Evolutionary conservation across 192 early-diverging fungal genomes (phyloP).

Genomic region (Coemansia sp.): DNA sequence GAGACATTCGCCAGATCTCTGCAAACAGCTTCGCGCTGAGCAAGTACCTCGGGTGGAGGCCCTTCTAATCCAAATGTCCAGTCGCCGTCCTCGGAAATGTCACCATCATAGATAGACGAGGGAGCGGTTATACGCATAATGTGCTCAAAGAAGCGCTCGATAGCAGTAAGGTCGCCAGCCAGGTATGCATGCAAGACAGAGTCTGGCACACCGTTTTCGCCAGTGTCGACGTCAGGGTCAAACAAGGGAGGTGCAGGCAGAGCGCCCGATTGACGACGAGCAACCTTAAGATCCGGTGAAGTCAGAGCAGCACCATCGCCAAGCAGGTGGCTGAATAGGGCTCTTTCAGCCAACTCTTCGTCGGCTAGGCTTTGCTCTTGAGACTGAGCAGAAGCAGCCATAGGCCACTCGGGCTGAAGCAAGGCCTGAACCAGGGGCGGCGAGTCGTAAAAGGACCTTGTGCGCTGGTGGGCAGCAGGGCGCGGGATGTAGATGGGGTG

Average conservation of each 20-base stretch:
- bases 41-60: constrained; percentile 33
- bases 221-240: constrained; percentile 30
- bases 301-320: constrained; percentile 48
- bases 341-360: constrained; percentile 30
- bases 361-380: constrained; percentile 15
- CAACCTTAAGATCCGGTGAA: constrained; percentile 16
- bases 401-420: constrained; percentile 17
- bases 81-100: constrained; percentile 42
- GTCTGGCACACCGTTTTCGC: constrained; percentile 43
- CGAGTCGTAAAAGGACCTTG: constrained; percentile 34
- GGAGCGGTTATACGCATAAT: constrained; percentile 47
- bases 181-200: constrained; percentile 47
- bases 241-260: constrained; percentile 18
- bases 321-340: constrained; percentile 38
- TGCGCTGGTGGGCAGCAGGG: constrained; percentile 21
- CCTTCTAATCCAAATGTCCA: constrained; percentile 50
- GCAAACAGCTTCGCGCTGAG: constrained; percentile 15
- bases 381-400: neutral
- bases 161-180: constrained; percentile 40
- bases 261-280: constrained; percentile 18
- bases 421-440: constrained; percentile 39
- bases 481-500: neutral
- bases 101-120: constrained; percentile 39
- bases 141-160: constrained; percentile 52
- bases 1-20: constrained; percentile 9